Evolutionary conservation across 1,139 yeast genomes (phyloP).

Genomic region (Yamadazyma sp.): DNA sequence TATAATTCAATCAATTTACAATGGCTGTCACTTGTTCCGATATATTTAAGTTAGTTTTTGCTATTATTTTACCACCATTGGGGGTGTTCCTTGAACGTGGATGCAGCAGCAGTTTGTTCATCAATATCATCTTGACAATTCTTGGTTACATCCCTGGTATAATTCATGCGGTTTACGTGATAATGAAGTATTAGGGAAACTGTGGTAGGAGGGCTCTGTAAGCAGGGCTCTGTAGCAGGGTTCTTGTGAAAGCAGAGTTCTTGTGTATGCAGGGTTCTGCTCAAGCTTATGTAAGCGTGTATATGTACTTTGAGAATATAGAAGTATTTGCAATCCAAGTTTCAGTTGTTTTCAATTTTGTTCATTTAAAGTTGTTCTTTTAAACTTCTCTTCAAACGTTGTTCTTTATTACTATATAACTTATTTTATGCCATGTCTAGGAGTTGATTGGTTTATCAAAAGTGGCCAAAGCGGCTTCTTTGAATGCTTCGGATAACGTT

Average conservation of each 20-base stretch:
- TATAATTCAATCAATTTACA: constrained; percentile 1
- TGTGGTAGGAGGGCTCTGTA: not conserved
- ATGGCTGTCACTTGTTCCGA: constrained; percentile 58
- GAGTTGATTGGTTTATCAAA: constrained; percentile 88
- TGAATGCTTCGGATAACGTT: constrained; percentile 95
- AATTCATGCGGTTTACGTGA: constrained; percentile 62
- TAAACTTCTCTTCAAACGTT: not conserved
- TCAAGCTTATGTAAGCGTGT: not conserved
- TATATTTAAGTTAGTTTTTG: constrained; percentile 60
- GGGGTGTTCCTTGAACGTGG: constrained; percentile 76
- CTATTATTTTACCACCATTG: constrained; percentile 68
- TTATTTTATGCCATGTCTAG: constrained; percentile 28
- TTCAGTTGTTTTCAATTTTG: too few relatives aligned
- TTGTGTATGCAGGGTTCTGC: too few relatives aligned
- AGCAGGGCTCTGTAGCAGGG: not conserved
- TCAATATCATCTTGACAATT: constrained; percentile 60
- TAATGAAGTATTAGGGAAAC: constrained; percentile 30
- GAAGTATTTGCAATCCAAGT: too few relatives aligned
- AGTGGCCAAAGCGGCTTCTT: constrained; percentile 95
- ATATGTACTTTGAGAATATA: not conserved
- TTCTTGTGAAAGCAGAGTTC: too few relatives aligned
- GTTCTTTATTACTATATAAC: constrained; percentile 3
- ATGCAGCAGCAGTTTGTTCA: constrained; percentile 52
- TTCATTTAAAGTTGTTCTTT: too few relatives aligned
- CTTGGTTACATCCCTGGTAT: constrained; percentile 69